A percentile compares a stretch with the other conserved stretches of the same genome.
Evolutionary conservation across 306 rosid genomes (phyloP).

Genomic region (Benincasa hispida): DNA sequence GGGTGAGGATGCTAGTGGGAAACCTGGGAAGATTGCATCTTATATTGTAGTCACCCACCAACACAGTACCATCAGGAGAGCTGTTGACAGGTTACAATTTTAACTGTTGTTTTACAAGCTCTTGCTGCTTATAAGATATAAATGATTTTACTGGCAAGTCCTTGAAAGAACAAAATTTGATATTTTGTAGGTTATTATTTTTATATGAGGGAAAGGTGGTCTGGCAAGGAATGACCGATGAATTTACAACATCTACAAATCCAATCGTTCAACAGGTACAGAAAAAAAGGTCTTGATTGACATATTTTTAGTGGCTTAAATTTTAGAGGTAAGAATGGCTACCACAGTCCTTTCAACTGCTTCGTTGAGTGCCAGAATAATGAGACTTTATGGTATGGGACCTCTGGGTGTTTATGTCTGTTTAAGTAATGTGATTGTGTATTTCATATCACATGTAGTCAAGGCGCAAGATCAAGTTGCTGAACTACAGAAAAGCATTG

Average conservation of each 20-base stretch:
- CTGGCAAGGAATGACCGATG: constrained; percentile 96
- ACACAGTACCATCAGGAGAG: constrained; percentile 91
- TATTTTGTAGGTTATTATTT: constrained; percentile 59
- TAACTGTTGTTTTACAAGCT: background rate
- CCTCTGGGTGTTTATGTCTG: background rate
- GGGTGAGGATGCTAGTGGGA: constrained; percentile 55
- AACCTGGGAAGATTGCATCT: constrained; percentile 77
- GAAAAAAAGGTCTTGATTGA: background rate
- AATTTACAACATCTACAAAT: constrained; percentile 68
- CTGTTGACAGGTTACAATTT: constrained; percentile 68
- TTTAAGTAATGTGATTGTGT: background rate
- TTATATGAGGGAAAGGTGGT: constrained; percentile 81
- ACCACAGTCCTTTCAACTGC: background rate
- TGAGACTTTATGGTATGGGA: background rate
- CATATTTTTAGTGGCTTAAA: background rate
- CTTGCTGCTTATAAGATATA: background rate
- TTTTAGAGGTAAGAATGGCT: background rate
- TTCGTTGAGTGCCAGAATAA: background rate
- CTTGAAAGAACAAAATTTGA: constrained; percentile 10
- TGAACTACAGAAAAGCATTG: background rate
- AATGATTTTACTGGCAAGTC: background rate
- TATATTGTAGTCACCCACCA: constrained; percentile 96
- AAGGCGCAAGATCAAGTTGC: background rate
- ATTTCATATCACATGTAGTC: background rate
- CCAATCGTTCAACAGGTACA: constrained; percentile 89